These are phyloP conservation scores for Phytophthora europaea DNA, from an alignment of 352 stramenopile species.

Conservation along the genomic window DNA sequence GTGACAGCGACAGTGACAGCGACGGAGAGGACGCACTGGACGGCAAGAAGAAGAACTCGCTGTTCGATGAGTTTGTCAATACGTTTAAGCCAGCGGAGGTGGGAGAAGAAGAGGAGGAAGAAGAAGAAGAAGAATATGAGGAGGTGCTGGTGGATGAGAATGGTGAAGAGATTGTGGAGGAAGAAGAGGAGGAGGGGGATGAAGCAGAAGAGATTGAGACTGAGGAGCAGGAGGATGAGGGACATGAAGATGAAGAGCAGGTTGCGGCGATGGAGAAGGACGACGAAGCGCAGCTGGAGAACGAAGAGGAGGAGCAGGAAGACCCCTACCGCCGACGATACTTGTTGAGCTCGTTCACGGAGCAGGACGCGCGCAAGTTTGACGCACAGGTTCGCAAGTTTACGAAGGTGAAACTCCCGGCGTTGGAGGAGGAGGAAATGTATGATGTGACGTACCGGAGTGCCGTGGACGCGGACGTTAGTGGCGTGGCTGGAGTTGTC, in stretches of 20 bases:
- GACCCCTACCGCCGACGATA: slow-evolving; percentile 78
- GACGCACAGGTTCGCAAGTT: slow-evolving; percentile 53
- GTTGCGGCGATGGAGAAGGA: slow-evolving; percentile 34
- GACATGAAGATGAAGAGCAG: slow-evolving; percentile 30
- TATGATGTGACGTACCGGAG: slow-evolving; percentile 59
- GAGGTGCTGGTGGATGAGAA: slow-evolving; percentile 62
- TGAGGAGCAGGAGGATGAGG: slow-evolving; percentile 37
- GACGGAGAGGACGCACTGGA: slow-evolving; percentile 17
- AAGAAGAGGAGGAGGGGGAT: slow-evolving; percentile 46
- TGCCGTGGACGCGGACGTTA: slow-evolving; percentile 17
- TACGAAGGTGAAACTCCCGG: slow-evolving; percentile 30
- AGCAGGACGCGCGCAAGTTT: slow-evolving; percentile 56
- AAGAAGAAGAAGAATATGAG: slow-evolving; percentile 47
- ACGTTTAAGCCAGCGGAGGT: slow-evolving; percentile 57
- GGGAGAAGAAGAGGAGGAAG: slow-evolving; percentile 55
- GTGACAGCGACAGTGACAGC: slow-evolving; percentile 28
- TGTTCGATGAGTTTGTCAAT: slow-evolving; percentile 85
- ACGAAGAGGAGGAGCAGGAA: slow-evolving; percentile 43
- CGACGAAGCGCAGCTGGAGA: slow-evolving; percentile 32
- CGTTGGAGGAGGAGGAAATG: slow-evolving; percentile 29
- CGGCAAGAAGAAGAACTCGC: slow-evolving; percentile 28
- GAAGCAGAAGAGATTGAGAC: slow-evolving; percentile 44
- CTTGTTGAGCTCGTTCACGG: slow-evolving; percentile 58
- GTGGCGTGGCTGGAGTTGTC: slow-evolving; percentile 26
- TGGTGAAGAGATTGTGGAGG: slow-evolving; percentile 46